Evolutionary conservation across 2,329 filamentous ascomycete species (phyloP), one percentile per base, ranked within the genome.

Genomic region (Teratosphaeria nubilosa): DNA sequence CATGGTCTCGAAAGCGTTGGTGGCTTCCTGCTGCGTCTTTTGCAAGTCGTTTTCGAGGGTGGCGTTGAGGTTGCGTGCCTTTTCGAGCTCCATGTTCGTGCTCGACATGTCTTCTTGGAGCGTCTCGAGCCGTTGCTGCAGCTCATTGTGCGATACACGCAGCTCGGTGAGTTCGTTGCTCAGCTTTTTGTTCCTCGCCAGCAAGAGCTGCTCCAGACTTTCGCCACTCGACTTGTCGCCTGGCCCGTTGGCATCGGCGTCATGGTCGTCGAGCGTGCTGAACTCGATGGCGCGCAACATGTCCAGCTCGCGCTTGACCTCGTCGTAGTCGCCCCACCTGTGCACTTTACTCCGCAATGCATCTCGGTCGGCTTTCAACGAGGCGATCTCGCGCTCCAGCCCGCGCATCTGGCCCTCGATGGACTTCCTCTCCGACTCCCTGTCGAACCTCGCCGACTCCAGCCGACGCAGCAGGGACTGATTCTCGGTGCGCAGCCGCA

Each of bases 231-330:
- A 56, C 88, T 54, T 77, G 76, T 69, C 84, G 69, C 75, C 70
- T 2, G 76, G 66, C 2, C 81, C 82, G 65, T 84, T 84, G 13
- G 78, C 70, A 24, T 70, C 65, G 41, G 59, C 76, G 16, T 77
- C 78, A 31, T 74, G 69, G 1, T 87, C 88, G 20, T 95, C 91
- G 62, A 81, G 78, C 37, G 92, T 88, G 7, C 90, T 91, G 67
- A 99, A 96, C 71, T 99, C 94, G 66, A 99, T 96, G 65, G 92
- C 81, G 72, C 96, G 96, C 60, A 99, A 82, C 61, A 97, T 91
- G 68, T 97, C 92, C 2, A 99, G 80, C 73, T 99, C 95, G 63
- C 95, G 89, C 75, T 94, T 96, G 53, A 99, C 84, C 59, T 97
- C 92, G 34, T 97, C 91, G 71, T 99, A 99, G 72, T 99, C 94